These are phyloP conservation scores for Starmerella floricola DNA, from an alignment of 805 yeast species.

Conservation along the genomic window DNA sequence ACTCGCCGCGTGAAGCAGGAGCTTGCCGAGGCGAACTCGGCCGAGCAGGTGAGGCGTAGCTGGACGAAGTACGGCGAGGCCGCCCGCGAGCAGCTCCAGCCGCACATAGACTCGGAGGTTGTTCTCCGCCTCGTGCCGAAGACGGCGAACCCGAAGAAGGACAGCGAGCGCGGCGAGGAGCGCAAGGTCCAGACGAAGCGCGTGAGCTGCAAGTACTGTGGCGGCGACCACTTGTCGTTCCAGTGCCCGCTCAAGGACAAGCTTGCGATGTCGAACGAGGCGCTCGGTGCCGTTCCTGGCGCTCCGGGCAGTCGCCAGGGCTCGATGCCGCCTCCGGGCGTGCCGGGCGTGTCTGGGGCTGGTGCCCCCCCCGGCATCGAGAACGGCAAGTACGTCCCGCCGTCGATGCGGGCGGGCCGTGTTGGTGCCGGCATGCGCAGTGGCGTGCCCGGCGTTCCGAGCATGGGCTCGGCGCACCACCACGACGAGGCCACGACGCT, in stretches of 20 bases:
- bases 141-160: slow-evolving; percentile 28
- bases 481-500: slow-evolving; percentile 81
- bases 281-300: slow-evolving; percentile 22
- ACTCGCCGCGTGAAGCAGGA: slow-evolving; percentile 76
- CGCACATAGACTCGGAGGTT: slow-evolving; percentile 13
- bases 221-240: slow-evolving; percentile 84
- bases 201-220: slow-evolving; percentile 76
- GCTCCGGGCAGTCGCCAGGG: slow-evolving; percentile 2
- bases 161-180: slow-evolving; percentile 38
- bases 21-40: slow-evolving; percentile 66
- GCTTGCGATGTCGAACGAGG: slow-evolving; percentile 29
- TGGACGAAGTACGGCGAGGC: slow-evolving; percentile 72
- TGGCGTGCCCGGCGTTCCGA: slow-evolving; percentile 31
- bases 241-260: slow-evolving; percentile 94
- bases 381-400: slow-evolving; percentile 51
- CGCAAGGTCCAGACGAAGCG: slow-evolving; percentile 29
- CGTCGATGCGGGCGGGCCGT: too few relatives aligned
- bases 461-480: slow-evolving; percentile 34
- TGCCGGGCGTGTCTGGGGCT: slow-evolving; percentile 1
- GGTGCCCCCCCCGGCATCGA: too few relatives aligned
- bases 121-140: slow-evolving; percentile 15
- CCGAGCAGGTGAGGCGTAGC: slow-evolving; percentile 65
- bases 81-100: slow-evolving; percentile 40
- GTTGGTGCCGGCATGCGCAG: too few relatives aligned
- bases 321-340: slow-evolving; percentile 1